Evolutionary conservation across 2,329 filamentous ascomycete genomes (phyloP), one percentile per base, ranked within the genome.

Genomic region (Ilyonectria robusta): DNA sequence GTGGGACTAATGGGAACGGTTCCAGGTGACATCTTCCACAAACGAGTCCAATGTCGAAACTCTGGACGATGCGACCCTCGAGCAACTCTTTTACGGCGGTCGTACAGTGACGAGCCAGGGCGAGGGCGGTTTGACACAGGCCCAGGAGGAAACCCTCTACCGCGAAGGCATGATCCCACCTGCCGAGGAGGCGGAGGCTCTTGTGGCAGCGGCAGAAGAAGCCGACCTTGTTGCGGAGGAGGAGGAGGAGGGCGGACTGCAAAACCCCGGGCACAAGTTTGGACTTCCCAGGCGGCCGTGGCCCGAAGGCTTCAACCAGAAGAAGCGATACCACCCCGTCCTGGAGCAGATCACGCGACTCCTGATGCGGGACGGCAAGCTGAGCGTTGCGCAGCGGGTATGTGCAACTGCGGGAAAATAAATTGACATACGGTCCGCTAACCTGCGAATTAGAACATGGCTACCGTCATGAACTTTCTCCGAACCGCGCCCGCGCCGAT

Each of bases 351-450:
- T 98, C 75, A 97, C 94, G 19, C 95, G 94, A 79, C 86, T 97
- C 73, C 82, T 99, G 70, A 99, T 98, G 95, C 86, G 87, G 75
- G 89, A 98, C 81, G 96, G 96, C 74, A 97, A 98, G 85, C 89
- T 97, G 79, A 92, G 92, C 77, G 88, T 89, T 80, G 96, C 96
- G n/a, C 94, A 99, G 81, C 90, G 91, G 84, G 94, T 97, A 86
- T 66, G 89, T 78, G 8, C 26, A 9, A 50, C 7, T 13, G 19
- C 5, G 7, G 2, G 6, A 51, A 29, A 8, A 9, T 6, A 4
- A 19, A 19, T 13, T n/a, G 10, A 10, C 4, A 33, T 23, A 8
- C 42, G 33, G 57, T 8, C 40, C 15, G 51, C 69, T 75, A 58
- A 75, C 66, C 48, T 62, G 26, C 17, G 21, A 33, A 29, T 23